Evolutionary conservation across 441 rosid species (phyloP), one percentile per base, ranked within the genome.

Genomic region (Populus hybrid): DNA sequence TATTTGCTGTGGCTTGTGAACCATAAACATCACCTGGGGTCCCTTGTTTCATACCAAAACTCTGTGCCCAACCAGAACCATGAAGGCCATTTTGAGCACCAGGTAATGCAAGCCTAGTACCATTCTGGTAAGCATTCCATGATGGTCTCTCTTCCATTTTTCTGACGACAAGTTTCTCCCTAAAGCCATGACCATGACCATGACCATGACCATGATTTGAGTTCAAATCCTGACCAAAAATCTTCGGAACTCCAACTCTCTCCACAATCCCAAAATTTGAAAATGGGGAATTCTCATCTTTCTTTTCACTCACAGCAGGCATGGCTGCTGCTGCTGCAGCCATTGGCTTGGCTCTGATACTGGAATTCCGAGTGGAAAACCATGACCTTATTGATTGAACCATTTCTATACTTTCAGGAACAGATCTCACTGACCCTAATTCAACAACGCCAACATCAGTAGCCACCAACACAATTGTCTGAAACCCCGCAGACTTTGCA

Each of bases 371-470:
- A 23, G 90, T 71, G 4, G 89, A 89, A 82, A 95, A 95, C 71
- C 79, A 78, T 23, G 81, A 74, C 77, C 86, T 90, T 82, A 92
- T 73, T 10, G 85, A 82, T 75, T 82, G 91, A 81, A 93, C 85
- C 83, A 88, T 57, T 24, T 82, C 90, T 18, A 85, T 34, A 82
- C 88, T 89, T 73, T 93, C 99, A 26, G 92, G 89, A 23, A 93
- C 79, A 67, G 89, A 84, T 84, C 93, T 87, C 74, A 95, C 97
- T 0, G 98, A 95, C 63, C 99, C 98, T 81, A 95, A 85, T 85
- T 95, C 97, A 67, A 94, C 91, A 79, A 95, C 97, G 74, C 99
- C 98, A 61, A 80, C 82, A 81, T 94, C 95, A 38, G 95, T 91
- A n/a, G 94, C 85, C 75, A 92, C 91, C 90, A 94, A 82, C 63